A percentile compares a stretch with the other conserved stretches of the same genome.
phyloP scores from a whole-genome alignment of 306 rosid genomes.

The Spatholobus suberectus region DNA sequence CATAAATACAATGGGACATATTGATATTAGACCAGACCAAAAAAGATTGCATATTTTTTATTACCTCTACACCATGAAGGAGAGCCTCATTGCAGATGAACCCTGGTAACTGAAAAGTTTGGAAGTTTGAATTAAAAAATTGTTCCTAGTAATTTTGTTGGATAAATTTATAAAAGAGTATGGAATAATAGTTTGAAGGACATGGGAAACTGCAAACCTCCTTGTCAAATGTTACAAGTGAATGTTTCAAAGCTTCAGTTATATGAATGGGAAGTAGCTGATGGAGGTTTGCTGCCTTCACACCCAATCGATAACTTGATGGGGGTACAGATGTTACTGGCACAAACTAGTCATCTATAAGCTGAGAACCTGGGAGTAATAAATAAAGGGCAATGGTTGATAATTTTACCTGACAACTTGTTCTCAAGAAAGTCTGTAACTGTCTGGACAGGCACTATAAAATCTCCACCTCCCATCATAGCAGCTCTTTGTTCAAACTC shows the following conservation, averaged over 20 bases:
- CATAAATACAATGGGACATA: not conserved
- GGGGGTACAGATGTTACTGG: constrained; percentile 75
- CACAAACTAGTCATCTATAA: constrained; percentile 37
- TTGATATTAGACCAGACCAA: not conserved
- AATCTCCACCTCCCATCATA: constrained; percentile 88
- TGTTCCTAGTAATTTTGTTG: not conserved
- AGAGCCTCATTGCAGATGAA: constrained; percentile 85
- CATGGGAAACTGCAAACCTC: constrained; percentile 64
- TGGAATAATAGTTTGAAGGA: constrained; percentile 1
- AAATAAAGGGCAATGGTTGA: constrained; percentile 25
- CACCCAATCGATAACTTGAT: constrained; percentile 97
- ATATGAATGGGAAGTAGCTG: constrained; percentile 71
- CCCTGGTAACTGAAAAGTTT: constrained; percentile 81
- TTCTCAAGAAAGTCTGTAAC: constrained; percentile 83
- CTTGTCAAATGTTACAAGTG: constrained; percentile 70
- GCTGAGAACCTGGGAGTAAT: constrained; percentile 21
- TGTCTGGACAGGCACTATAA: constrained; percentile 90
- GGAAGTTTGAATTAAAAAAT: constrained; percentile 33
- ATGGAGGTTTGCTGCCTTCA: constrained; percentile 84
- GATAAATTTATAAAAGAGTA: constrained; percentile 10
- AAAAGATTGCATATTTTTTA: constrained; percentile 27
- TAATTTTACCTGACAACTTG: constrained; percentile 68
- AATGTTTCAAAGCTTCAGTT: constrained; percentile 79
- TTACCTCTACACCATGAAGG: constrained; percentile 99
- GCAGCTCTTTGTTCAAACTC: constrained; percentile 89